Evolutionary conservation across 345 rosid genomes (phyloP).

Genomic region (Abelmoschus esculentus): DNA sequence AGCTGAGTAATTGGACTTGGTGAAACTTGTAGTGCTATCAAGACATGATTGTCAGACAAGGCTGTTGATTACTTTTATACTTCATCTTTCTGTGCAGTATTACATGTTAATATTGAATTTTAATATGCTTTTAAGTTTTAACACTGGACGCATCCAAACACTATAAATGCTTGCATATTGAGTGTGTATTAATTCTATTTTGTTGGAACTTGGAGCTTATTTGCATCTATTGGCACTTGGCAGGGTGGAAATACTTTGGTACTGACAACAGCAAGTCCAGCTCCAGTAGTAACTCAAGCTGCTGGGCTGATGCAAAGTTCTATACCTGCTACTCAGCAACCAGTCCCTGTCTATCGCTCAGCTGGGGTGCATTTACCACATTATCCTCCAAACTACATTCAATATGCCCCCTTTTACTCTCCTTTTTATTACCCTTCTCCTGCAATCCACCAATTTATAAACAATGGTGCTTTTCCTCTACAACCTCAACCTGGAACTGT

Average conservation of each 20-base stretch:
- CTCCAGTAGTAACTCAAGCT: conserved; percentile 73
- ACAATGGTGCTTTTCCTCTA: conserved; percentile 76
- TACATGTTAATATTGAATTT: background rate
- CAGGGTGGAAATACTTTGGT: conserved; percentile 74
- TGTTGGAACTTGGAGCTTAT: conserved; percentile 17
- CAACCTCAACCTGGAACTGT: conserved; percentile 72
- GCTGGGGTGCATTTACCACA: conserved; percentile 74
- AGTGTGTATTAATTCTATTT: background rate
- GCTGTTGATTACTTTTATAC: background rate
- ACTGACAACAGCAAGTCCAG: conserved; percentile 56
- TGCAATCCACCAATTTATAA: conserved; percentile 63
- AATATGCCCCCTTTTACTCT: conserved; percentile 68
- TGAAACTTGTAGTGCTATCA: background rate
- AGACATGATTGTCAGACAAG: background rate
- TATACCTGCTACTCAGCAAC: conserved; percentile 68
- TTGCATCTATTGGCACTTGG: conserved; percentile 31
- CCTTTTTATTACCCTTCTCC: conserved; percentile 73
- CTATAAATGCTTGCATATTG: background rate
- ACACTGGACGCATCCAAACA: background rate
- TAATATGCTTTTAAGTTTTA: background rate
- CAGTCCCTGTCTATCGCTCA: conserved; percentile 76
- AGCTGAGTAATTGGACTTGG: background rate
- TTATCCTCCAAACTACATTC: conserved; percentile 78
- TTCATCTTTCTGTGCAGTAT: background rate
- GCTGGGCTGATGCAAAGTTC: conserved; percentile 81